A percentile compares a stretch with the other conserved stretches of the same genome.
phyloP scores from a whole-genome alignment of 805 yeast species.

The Priceomyces fermenticarens region DNA sequence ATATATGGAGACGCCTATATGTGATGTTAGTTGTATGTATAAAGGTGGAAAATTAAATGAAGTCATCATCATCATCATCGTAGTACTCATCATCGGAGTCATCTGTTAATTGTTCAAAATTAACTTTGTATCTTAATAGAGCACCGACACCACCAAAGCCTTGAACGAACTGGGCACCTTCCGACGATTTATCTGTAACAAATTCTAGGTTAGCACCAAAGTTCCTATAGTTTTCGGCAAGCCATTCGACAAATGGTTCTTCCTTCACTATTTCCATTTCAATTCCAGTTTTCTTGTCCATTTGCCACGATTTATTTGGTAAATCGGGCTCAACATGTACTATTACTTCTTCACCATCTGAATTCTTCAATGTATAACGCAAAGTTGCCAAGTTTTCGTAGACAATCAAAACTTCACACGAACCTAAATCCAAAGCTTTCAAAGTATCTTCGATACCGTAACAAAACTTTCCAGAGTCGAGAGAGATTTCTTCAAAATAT shows the following conservation, averaged over 20 bases:
- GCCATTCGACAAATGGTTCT: conserved; percentile 89
- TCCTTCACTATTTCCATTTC: conserved; percentile 91
- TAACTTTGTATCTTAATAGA: conserved; percentile 89
- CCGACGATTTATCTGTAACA: conserved; percentile 93
- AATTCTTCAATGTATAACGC: conserved; percentile 80
- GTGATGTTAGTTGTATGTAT: neutral
- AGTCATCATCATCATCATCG: conserved; percentile 67
- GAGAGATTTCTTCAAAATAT: conserved; percentile 96
- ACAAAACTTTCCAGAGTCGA: conserved; percentile 96
- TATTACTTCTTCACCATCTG: conserved; percentile 74
- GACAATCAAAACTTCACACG: conserved; percentile 89
- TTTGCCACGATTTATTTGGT: conserved; percentile 69
- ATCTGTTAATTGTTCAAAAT: conserved; percentile 91
- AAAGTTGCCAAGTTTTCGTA: conserved; percentile 85
- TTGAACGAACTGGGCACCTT: conserved; percentile 96
- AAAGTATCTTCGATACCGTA: conserved; percentile 96
- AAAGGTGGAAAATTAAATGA: conserved; percentile 21
- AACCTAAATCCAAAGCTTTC: conserved; percentile 94
- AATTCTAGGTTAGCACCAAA: conserved; percentile 96
- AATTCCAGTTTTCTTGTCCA: conserved; percentile 82
- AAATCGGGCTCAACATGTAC: conserved; percentile 71
- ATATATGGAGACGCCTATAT: neutral
- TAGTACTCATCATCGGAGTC: conserved; percentile 84
- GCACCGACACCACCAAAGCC: conserved; percentile 99
- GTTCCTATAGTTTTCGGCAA: conserved; percentile 92